Conservation (phyloP, 345 rosid genomes). For the Corymbia maculata region DNA sequence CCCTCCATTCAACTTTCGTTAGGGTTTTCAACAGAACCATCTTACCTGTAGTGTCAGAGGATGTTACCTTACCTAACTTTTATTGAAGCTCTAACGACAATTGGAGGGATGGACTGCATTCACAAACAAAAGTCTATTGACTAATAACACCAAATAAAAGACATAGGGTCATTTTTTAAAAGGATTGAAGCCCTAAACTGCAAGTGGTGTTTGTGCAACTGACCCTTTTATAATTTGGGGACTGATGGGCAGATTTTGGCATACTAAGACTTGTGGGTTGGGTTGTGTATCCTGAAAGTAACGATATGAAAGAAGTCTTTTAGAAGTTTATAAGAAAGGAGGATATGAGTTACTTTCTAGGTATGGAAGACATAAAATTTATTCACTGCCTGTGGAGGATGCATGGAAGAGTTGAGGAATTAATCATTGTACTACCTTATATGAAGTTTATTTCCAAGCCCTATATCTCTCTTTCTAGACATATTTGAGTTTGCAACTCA, state of each 20-base stretch:
- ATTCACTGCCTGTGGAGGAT: not conserved
- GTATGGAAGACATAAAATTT: not conserved
- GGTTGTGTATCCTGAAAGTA: not conserved
- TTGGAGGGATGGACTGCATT: not conserved
- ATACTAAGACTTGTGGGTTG: not conserved
- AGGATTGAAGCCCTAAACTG: not conserved
- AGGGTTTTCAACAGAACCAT: not conserved
- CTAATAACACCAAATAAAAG: not conserved
- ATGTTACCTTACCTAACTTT: not conserved
- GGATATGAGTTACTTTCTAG: not conserved
- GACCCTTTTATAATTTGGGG: not conserved
- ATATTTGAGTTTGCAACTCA: not conserved
- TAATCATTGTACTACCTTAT: not conserved
- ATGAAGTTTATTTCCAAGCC: not conserved
- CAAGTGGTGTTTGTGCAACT: not conserved
- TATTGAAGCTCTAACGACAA: not conserved
- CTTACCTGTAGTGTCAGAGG: not conserved
- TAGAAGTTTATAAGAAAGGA: not conserved
- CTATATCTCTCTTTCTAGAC: not conserved
- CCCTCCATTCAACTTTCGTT: not conserved
- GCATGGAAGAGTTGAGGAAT: not conserved
- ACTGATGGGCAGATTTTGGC: not conserved
- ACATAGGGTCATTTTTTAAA: not conserved
- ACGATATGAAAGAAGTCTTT: not conserved
- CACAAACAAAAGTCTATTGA: not conserved